Evolutionary conservation across 2,329 filamentous ascomycete species (phyloP).

Genomic region (Beauveria medogensis): DNA sequence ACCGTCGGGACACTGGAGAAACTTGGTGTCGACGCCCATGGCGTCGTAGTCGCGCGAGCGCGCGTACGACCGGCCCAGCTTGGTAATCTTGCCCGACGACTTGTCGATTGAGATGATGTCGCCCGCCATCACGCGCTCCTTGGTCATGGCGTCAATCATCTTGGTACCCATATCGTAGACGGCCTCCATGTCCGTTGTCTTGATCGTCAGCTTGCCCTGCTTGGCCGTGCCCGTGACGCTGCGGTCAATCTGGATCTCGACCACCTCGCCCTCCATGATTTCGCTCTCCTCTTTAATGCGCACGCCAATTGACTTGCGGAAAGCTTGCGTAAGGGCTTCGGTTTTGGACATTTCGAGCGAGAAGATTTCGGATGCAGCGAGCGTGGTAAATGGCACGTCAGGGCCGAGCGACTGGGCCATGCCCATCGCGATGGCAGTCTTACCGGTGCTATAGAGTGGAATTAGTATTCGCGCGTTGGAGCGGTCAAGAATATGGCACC

Average conservation of each 20-base stretch:
- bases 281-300: constrained; percentile 98
- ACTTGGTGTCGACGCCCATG: constrained; percentile 97
- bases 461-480: background rate
- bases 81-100: constrained; percentile 94
- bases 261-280: constrained; percentile 97
- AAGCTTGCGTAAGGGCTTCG: constrained; percentile 95
- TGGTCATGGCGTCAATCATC: constrained; percentile 99
- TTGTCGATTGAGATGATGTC: constrained; percentile 99
- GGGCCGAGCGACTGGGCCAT: constrained; percentile 94
- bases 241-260: constrained; percentile 96
- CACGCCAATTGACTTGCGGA: constrained; percentile 95
- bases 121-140: constrained; percentile 97
- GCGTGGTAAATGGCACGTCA: constrained; percentile 93
- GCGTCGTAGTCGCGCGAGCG: constrained; percentile 96
- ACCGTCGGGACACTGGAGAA: constrained; percentile 93
- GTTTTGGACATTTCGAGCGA: constrained; percentile 99
- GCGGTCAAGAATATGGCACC: background rate
- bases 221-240: constrained; percentile 95
- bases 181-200: constrained; percentile 99
- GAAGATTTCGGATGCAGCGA: constrained; percentile 95
- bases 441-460: constrained; percentile 63
- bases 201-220: constrained; percentile 98
- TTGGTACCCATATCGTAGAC: constrained; percentile 99
- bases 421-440: constrained; percentile 97
- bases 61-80: constrained; percentile 89